Percentiles rank a stretch among this genome's conserved stretches.
These are phyloP conservation scores for Cercophora samala DNA, from an alignment of 495 filamentous ascomycete genomes.

Conservation along the genomic window DNA sequence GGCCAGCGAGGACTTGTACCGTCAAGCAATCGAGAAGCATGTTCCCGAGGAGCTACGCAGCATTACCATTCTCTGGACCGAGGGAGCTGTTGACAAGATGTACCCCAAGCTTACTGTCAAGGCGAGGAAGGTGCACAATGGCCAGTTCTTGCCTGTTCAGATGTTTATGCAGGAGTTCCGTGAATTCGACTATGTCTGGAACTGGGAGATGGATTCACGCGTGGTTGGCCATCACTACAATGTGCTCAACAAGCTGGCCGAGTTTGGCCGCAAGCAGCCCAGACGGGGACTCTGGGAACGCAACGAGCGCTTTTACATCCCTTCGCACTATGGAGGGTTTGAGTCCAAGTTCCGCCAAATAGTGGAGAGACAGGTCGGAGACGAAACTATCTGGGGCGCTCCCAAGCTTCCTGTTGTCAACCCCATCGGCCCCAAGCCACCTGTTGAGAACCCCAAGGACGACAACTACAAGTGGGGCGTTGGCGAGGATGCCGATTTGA, in stretches of 20 bases:
- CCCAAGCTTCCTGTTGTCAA: conserved; percentile 49
- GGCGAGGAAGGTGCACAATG: conserved; percentile 40
- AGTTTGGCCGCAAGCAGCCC: conserved; percentile 61
- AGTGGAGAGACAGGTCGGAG: conserved; percentile 45
- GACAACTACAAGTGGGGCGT: conserved; percentile 72
- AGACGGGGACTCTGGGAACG: conserved; percentile 71
- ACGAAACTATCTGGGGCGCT: conserved; percentile 61
- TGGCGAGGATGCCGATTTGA: conserved; percentile 71
- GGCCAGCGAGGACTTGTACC: conserved; percentile 51
- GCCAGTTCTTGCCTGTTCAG: conserved; percentile 59
- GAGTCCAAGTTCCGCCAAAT: conserved; percentile 50
- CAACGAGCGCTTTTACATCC: conserved; percentile 69
- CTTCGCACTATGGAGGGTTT: conserved; percentile 58
- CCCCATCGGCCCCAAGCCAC: conserved; percentile 59
- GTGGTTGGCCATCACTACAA: conserved; percentile 70
- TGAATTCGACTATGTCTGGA: conserved; percentile 73
- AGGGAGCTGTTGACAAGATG: conserved; percentile 51
- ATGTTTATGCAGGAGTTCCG: conserved; percentile 65
- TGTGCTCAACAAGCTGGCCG: conserved; percentile 56
- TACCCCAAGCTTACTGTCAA: conserved; percentile 52
- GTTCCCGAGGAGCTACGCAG: conserved; percentile 64
- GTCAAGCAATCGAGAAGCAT: conserved; percentile 47
- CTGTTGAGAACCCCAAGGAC: conserved; percentile 48
- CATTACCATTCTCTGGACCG: conserved; percentile 68
- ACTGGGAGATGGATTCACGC: conserved; percentile 72